Base-by-base conservation (phyloP, 1,284 basidiomycete species). In the Fomitopsis pinicola region DNA sequence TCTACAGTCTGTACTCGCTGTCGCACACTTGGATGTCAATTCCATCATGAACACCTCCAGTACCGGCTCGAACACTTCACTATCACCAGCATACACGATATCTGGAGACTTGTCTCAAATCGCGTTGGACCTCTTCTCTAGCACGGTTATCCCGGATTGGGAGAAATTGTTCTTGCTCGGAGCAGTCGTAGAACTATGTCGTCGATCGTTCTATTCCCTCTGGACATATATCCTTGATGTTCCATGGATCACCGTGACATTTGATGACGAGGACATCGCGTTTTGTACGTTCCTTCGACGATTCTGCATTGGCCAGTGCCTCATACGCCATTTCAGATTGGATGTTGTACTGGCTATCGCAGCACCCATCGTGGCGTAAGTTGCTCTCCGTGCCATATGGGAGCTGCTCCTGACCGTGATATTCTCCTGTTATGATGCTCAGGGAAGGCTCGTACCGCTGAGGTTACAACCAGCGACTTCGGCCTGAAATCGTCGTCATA, bases 111-210 rank as follows among this genome's bases (percentile, higher is more conserved):
- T 22, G n/a, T 35, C 36, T 8, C 19, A 12, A 6, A 5, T 54
- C 35, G 19, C 10, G 1, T 17, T 14, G 70, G 85, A 61, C 78
- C 81, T 0, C 63, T 69, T 59, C 61, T 76, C 26, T 61, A 74
- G 35, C 76, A 75, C 81, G 22, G 84, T 82, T 1, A 68, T 88
- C 14, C 74, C 77, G 17, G 86, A 90, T 67, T 89, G 87, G 82
- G 60, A 83, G 8, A 84, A 88, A 66, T 77, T 91, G 58, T 68
- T 89, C 58, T 65, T 86, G n/a, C 71, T 90, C 46, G 89, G 89
- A 52, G 81, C 83, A 22, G 65, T 81, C 30, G 71, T 91, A 48
- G 89, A 90, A 70, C 80, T 76, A 0, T 77, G 76, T 45, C 82
- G 88, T 22, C 81, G 87, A 2, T 38, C 78, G 10, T 68, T 76